phyloP scores from a whole-genome alignment of 495 filamentous ascomycete genomes.

The Ascobolus immersus region DNA sequence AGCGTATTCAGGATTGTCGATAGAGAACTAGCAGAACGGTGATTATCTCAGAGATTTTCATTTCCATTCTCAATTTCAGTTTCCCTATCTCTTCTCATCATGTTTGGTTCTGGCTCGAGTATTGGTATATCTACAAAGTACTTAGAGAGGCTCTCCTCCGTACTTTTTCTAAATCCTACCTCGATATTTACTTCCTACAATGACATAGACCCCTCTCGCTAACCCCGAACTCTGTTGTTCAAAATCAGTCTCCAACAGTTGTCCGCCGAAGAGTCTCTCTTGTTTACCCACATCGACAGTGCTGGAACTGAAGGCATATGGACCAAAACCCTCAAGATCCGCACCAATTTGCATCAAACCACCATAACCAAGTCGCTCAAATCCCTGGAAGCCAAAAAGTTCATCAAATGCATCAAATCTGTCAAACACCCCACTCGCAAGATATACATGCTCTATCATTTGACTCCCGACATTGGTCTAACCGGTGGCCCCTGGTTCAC shows the following conservation, averaged over 20 bases:
- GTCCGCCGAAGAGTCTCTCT: conserved; percentile 40
- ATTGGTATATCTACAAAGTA: too few relatives aligned
- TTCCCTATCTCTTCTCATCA: too few relatives aligned
- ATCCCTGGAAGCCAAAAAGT: conserved; percentile 37
- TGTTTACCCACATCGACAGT: conserved; percentile 68
- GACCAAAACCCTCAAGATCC: conserved; percentile 50
- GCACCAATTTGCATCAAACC: conserved; percentile 53
- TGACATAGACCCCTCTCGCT: too few relatives aligned
- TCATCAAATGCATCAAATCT: conserved; percentile 32
- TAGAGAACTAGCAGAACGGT: conserved; percentile 12
- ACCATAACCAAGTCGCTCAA: conserved; percentile 52
- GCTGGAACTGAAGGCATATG: conserved; percentile 62
- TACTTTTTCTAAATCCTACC: too few relatives aligned
- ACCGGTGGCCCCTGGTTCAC: conserved; percentile 88
- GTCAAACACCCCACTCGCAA: conserved; percentile 42
- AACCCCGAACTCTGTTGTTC: too few relatives aligned
- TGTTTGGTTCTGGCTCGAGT: too few relatives aligned
- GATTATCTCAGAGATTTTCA: too few relatives aligned
- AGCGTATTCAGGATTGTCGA: conserved; percentile 12
- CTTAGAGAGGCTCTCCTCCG: too few relatives aligned
- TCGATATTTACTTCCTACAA: too few relatives aligned
- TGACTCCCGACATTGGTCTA: conserved; percentile 52
- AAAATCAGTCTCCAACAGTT: too few relatives aligned
- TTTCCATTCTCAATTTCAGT: too few relatives aligned
- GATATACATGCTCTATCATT: conserved; percentile 40